Evolutionary conservation across 306 rosid species (phyloP).

Genomic region (Chamaecrista fasciculata): DNA sequence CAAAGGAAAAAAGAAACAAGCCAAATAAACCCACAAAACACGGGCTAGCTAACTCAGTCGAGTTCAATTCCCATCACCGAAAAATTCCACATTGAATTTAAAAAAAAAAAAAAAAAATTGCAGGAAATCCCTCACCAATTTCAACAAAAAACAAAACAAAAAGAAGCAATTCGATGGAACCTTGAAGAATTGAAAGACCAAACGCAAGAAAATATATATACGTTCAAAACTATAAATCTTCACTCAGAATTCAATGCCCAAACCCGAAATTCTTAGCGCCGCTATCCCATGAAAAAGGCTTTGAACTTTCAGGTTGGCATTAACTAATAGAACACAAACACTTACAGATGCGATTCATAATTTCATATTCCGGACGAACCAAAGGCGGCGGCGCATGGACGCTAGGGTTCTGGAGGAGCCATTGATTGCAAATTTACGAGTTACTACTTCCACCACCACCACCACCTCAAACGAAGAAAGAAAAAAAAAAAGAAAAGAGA

Average conservation of each 20-base stretch:
- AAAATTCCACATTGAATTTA: not conserved
- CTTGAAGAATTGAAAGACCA: conserved; percentile 4
- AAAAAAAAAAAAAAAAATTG: too few relatives aligned
- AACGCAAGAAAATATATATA: not conserved
- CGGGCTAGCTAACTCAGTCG: not conserved
- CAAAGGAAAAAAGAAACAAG: not conserved
- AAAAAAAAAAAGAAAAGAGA: not conserved
- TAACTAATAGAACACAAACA: conserved; percentile 17
- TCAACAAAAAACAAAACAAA: conserved; percentile 9
- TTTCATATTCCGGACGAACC: conserved; percentile 19
- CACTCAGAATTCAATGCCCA: not conserved
- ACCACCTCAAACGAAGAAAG: conserved; percentile 6
- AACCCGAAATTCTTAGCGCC: not conserved
- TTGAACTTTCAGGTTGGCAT: not conserved
- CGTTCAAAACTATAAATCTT: not conserved
- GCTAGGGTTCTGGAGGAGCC: conserved; percentile 68
- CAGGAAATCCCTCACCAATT: not conserved
- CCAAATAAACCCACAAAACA: conserved; percentile 18
- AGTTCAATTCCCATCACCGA: not conserved
- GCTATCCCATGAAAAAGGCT: conserved; percentile 3
- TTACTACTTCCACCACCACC: too few relatives aligned
- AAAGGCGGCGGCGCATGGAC: conserved; percentile 55
- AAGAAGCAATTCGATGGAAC: not conserved
- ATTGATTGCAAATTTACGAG: conserved; percentile 29
- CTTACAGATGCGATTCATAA: conserved; percentile 40